Percentiles rank a stretch among this genome's conserved stretches.
These are phyloP conservation scores for Haberlea rhodopensis DNA, from an alignment of 257 asterid species.

Conservation along the genomic window DNA sequence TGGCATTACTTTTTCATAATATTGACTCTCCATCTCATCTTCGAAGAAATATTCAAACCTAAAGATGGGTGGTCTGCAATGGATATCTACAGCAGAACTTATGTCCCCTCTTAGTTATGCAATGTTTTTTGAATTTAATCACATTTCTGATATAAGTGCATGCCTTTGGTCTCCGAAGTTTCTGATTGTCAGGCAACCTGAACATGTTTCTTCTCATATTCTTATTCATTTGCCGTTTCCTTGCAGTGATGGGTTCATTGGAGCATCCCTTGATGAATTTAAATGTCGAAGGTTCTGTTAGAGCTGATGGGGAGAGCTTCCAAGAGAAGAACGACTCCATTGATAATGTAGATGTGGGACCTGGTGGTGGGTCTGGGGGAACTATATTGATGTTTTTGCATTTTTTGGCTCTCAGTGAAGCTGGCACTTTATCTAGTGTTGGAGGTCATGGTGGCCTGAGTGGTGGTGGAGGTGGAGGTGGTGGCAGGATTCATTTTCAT, in stretches of 20 bases:
- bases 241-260: slow-evolving; percentile 87
- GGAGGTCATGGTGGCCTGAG: slow-evolving; percentile 78
- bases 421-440: slow-evolving; percentile 71
- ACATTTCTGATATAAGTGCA: no score
- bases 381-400: slow-evolving; percentile 77
- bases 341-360: slow-evolving; percentile 38
- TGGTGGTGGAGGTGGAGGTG: slow-evolving; percentile 97
- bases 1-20: no score
- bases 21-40: slow-evolving; percentile 1
- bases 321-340: slow-evolving; percentile 28
- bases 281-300: slow-evolving; percentile 69
- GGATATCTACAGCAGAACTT: not conserved
- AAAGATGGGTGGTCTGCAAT: slow-evolving; percentile 8
- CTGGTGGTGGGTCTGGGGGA: slow-evolving; percentile 99
- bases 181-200: no score
- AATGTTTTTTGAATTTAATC: no score
- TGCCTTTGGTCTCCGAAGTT: no score
- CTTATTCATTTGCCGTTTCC: slow-evolving; percentile 25
- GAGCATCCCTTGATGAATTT: slow-evolving; percentile 74
- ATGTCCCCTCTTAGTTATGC: slow-evolving; percentile 9
- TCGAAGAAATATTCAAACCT: not conserved
- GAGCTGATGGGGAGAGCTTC: slow-evolving; percentile 76
- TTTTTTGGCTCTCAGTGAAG: slow-evolving; percentile 47
- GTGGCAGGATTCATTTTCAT: slow-evolving; percentile 96
- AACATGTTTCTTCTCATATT: slow-evolving; percentile 1